These are phyloP conservation scores for Neopestalotiopsis sp. DNA, from an alignment of 2,329 filamentous ascomycete species.

Conservation along the genomic window DNA sequence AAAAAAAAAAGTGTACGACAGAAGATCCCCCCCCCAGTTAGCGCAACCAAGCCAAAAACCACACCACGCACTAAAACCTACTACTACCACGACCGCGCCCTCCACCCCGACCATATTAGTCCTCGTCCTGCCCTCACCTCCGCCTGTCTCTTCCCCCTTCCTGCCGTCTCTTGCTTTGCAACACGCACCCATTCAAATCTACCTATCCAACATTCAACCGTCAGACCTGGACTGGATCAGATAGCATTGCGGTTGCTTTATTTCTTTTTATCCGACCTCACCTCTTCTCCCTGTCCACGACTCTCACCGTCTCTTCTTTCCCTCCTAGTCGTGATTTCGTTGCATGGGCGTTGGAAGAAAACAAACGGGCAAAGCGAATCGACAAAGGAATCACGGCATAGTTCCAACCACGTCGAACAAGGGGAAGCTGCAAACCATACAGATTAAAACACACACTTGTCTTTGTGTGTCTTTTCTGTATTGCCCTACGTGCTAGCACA, in stretches of 20 bases:
- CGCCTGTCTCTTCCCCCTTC: not conserved
- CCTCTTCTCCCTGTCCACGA: not conserved
- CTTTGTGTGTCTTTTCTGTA: not conserved
- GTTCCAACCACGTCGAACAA: not conserved
- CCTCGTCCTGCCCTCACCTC: slow-evolving; percentile 12
- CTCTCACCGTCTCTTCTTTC: not conserved
- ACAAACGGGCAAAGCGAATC: slow-evolving; percentile 4
- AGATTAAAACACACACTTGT: not conserved
- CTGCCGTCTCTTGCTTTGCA: slow-evolving; percentile 5
- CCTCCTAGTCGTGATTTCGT: not conserved
- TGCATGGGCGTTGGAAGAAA: slow-evolving; percentile 6
- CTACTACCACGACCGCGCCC: slow-evolving; percentile 6
- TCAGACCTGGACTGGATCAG: not conserved
- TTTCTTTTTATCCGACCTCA: not conserved
- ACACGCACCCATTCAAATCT: not conserved
- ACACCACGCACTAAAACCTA: slow-evolving; percentile 6
- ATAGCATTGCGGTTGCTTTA: not conserved
- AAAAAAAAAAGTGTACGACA: not conserved
- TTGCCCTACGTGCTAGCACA: not conserved
- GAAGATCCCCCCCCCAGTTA: not conserved
- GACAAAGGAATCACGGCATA: not conserved
- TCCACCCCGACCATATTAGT: slow-evolving; percentile 19
- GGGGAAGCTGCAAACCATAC: not conserved
- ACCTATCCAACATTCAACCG: not conserved
- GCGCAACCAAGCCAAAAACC: not conserved